A percentile compares a stretch with the other conserved stretches of the same genome.
phyloP scores from a whole-genome alignment of 164 flowering plant genomes.

The Vitis rotundifolia region DNA sequence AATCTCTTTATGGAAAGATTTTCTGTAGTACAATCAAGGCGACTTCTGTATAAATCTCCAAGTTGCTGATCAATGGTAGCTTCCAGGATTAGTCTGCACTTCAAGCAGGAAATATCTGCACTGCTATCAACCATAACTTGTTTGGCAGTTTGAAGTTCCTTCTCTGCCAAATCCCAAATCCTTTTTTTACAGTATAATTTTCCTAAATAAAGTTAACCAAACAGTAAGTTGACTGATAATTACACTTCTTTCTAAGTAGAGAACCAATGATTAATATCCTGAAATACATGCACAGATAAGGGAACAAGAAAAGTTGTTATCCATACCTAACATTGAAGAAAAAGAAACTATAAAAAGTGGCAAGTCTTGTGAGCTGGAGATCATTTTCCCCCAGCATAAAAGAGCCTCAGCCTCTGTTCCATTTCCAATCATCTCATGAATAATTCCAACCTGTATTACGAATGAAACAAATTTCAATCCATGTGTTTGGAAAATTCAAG shows the following conservation, averaged over 20 bases:
- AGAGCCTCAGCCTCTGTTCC: conserved; percentile 71
- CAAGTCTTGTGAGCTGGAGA: conserved; percentile 59
- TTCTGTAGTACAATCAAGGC: conserved; percentile 8
- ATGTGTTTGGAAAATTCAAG: not conserved
- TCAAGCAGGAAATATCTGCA: conserved; percentile 33
- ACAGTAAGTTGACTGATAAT: not conserved
- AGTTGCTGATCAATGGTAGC: conserved; percentile 47
- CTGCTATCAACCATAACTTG: conserved; percentile 22
- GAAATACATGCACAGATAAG: not conserved
- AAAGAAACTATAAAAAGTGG: conserved; percentile 64
- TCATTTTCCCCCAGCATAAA: conserved; percentile 62
- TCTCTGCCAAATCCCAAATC: conserved; percentile 45
- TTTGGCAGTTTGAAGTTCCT: conserved; percentile 48
- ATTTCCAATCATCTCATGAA: conserved; percentile 80
- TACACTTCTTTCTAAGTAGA: not conserved
- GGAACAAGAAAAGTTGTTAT: not conserved
- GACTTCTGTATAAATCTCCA: conserved; percentile 46
- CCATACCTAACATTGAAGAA: conserved; percentile 69
- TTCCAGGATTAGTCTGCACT: conserved; percentile 46
- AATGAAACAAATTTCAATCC: conserved; percentile 1
- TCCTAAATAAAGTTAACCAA: conserved; percentile 31
- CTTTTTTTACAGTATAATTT: conserved; percentile 47
- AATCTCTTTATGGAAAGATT: conserved; percentile 15
- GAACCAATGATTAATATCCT: not conserved
- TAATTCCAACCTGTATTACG: conserved; percentile 59